Base-by-base conservation (phyloP, 1,284 basidiomycete genomes). In the Hemileia vastatrix region DNA sequence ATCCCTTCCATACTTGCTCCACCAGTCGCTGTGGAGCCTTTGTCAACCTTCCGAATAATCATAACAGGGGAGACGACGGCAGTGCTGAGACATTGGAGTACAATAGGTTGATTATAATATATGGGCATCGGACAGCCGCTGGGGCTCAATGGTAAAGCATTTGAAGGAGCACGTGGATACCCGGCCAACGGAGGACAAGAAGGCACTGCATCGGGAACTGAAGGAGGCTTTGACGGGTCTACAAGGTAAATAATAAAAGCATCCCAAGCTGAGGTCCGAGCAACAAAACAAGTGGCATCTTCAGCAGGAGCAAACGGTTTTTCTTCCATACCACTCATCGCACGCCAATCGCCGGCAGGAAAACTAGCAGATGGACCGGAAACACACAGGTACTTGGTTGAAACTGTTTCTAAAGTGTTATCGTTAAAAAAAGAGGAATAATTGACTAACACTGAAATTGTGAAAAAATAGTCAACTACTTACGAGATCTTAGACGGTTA, bases 81-180 rank as follows among this genome's bases (percentile, higher is more conserved):
- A 1, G 93, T 94, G 6, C 88, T 88, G 66, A 96, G 80, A 70
- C 92, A 96, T 74, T 97, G 94, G 18, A 97, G 78, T 32, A 97
- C 90, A 53, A 97, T 86, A 0, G 90, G 92, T 75, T 93, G 89
- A 73, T 97, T 97, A 81, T 95, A 96, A 76, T 92, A 90, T 64
- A 97, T 86, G 23, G 89, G 85, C 54, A 76, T 73, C 2, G 71
- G 65, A 2, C 86, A 86, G 68, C 86, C 85, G 75, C 83, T 84
- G 57, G 85, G 86, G 47, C 66, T 24, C 78, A 88, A 84, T 15
- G 87, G 79, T 65, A 92, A 86, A 3, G 89, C 90, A 68, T 93
- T 93, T 13, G 86, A 85, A 13, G 91, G 93, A 24, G 90, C 89
- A 0, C 86, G 86, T 3, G 88, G 90, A 73, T 88, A 92, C 23